phyloP scores from a whole-genome alignment of 192 early-diverging fungal genomes.

The Coemansia sp. region DNA sequence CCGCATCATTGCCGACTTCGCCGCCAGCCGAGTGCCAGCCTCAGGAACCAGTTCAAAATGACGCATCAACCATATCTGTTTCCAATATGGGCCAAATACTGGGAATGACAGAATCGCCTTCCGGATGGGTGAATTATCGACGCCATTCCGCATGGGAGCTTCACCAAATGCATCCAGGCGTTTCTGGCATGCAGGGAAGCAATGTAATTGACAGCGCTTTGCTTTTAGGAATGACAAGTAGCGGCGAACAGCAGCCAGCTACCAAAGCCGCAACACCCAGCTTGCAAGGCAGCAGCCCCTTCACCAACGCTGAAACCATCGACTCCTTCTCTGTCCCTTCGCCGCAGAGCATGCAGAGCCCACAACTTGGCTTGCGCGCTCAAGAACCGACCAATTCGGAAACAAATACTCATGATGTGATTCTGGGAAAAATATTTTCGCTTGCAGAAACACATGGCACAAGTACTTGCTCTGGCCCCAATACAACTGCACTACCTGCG shows the following conservation, averaged over 20 bases:
- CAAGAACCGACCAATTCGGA: constrained; percentile 7
- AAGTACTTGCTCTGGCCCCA: not conserved
- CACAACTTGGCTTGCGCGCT: not conserved
- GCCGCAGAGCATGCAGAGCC: constrained; percentile 11
- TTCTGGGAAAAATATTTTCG: constrained; percentile 5
- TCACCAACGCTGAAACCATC: constrained; percentile 1
- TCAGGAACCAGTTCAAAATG: no score
- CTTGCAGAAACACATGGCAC: constrained; percentile 9
- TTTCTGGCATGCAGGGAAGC: constrained; percentile 1
- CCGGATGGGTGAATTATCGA: not conserved
- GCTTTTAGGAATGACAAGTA: not conserved
- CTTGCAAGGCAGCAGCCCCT: constrained; percentile 4
- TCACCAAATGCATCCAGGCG: constrained; percentile 1
- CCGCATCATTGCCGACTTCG: no score
- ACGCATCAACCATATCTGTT: no score
- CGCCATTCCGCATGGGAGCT: constrained; percentile 3
- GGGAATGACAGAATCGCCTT: not conserved
- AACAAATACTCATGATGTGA: constrained; percentile 1
- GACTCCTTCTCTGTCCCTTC: constrained; percentile 6
- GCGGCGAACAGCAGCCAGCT: not conserved
- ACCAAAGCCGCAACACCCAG: not conserved
- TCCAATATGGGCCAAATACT: constrained; percentile 1
- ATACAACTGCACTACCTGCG: constrained; percentile 2
- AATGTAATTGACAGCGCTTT: not conserved
- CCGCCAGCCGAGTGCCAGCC: no score